Base-by-base conservation (phyloP, 1,139 yeast species). In the Saccharomyces hybrid region DNA sequence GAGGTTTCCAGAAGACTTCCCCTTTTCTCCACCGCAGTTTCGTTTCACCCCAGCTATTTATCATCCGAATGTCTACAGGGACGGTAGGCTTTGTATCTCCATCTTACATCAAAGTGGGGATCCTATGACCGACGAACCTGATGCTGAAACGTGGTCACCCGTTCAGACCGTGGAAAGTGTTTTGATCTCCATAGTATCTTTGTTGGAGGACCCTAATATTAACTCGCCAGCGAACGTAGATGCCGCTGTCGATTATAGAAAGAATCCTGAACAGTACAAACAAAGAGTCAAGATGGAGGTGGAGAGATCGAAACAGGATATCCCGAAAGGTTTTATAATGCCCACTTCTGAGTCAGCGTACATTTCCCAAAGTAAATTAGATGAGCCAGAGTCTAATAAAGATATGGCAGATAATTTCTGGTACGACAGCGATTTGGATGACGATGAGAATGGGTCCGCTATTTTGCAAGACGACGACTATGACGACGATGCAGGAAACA, bases 171-270 rank as follows among this genome's bases (percentile, higher is more conserved):
- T 89, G 8, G 98, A 91, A 72, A 79, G 88, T 46, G 97, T 91
- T 9, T 79, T 91, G 65, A 86, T 91, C 58, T 87, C 96, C 50
- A 91, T 91, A 63, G 88, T 91, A 42, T 88, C 97, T 5, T 78
- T 91, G 56, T 78, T 91, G 64, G 96, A 90, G 67, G 97, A 91
- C 71, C 98, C 98, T 54, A 91, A 91, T 72, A 88, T 86, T 52
- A 82, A 84, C 55, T 87, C 96, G 4, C 98, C 99, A 3, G 99
- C 99, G 5, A 93, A 93, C 70, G 93, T 93, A 51, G 98, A 93
- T 69, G 99, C 99, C 8, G 89, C 96, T 26, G 90, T 91, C 28
- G 90, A 88, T 65, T 90, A 89, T 80, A 79, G 95, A 65, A 88
- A 88, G 68, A 83, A 87, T 71, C 85, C 88, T 25, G 90, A 84